These are phyloP conservation scores for Micractinium sp. DNA, from an alignment of 139 green algal species.

Conservation along the genomic window DNA sequence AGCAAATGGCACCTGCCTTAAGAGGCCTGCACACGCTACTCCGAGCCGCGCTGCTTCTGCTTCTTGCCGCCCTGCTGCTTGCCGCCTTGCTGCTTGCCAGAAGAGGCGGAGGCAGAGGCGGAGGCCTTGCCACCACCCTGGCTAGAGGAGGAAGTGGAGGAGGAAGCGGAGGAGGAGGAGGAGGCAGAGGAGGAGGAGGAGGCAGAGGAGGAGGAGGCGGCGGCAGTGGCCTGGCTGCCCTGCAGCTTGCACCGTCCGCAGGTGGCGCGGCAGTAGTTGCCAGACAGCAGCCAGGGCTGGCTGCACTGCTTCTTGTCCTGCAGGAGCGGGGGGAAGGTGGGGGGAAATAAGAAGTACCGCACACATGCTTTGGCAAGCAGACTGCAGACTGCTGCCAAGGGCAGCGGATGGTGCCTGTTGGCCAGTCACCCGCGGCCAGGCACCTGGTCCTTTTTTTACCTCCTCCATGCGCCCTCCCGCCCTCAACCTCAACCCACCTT, in stretches of 20 bases:
- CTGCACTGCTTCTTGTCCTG: constrained; percentile 23
- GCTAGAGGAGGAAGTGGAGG: too few species aligned
- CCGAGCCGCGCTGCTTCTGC: too few species aligned
- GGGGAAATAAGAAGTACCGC: not conserved
- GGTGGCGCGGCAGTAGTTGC: constrained; percentile 8
- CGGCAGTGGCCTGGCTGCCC: not conserved
- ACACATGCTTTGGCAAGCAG: too few species aligned
- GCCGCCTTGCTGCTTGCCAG: not conserved
- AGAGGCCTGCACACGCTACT: too few species aligned
- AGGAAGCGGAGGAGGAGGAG: too few species aligned
- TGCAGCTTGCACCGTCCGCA: not conserved
- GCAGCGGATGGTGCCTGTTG: too few species aligned
- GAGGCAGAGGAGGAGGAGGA: not conserved
- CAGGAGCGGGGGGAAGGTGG: not conserved
- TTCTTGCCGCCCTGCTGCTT: not conserved
- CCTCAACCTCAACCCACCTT: constrained; percentile 1
- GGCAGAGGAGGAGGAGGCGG: not conserved
- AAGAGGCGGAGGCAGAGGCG: too few species aligned
- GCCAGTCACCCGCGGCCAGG: not conserved
- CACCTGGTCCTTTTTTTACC: not conserved
- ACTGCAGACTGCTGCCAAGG: too few species aligned
- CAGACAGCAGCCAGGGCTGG: constrained; percentile 9
- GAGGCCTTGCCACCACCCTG: too few species aligned
- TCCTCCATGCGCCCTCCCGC: not conserved
- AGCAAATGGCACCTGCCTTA: too few species aligned